Conservation (phyloP, 2,329 filamentous ascomycete genomes). For the Neonectria hederae region DNA sequence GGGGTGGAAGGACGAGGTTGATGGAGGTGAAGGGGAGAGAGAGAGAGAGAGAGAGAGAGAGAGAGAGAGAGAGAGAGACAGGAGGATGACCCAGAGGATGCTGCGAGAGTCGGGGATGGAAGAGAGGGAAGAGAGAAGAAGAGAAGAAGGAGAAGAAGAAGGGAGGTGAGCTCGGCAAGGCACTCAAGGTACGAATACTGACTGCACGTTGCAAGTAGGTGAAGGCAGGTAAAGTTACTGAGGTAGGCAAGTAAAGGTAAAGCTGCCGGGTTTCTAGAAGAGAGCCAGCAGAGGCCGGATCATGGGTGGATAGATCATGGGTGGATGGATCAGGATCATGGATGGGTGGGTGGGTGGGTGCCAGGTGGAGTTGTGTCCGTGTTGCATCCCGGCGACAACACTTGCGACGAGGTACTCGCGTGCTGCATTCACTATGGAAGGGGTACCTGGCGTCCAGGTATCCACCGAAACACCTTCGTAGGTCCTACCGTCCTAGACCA, state of each 20-base stretch:
- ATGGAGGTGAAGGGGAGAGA: constrained; percentile 12
- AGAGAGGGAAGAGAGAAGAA: constrained; percentile 1
- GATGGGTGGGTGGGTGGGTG: not conserved
- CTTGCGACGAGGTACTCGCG: not conserved
- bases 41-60: not conserved
- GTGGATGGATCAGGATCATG: not conserved
- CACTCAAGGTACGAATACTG: constrained; percentile 2
- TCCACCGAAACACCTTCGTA: not conserved
- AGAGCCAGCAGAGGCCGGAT: constrained; percentile 16
- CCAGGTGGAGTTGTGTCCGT: not conserved
- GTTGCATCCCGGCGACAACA: not conserved
- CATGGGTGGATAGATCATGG: constrained; percentile 12
- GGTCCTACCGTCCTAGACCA: not conserved
- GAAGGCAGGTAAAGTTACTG: constrained; percentile 5
- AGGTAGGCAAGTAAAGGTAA: constrained; percentile 7
- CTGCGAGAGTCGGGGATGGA: not conserved
- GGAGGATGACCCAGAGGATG: not conserved
- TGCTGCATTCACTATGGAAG: not conserved
- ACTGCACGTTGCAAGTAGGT: not conserved
- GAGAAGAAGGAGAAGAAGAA: constrained; percentile 14
- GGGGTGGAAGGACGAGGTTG: not conserved
- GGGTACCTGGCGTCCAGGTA: not conserved
- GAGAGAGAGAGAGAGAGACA: not conserved
- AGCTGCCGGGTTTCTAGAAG: constrained; percentile 26
- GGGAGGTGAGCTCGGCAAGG: not conserved